A percentile compares a stretch with the other conserved stretches of the same genome.
Conservation (phyloP, 2,329 filamentous ascomycete genomes). For the Teratosphaeria gauchensis region DNA sequence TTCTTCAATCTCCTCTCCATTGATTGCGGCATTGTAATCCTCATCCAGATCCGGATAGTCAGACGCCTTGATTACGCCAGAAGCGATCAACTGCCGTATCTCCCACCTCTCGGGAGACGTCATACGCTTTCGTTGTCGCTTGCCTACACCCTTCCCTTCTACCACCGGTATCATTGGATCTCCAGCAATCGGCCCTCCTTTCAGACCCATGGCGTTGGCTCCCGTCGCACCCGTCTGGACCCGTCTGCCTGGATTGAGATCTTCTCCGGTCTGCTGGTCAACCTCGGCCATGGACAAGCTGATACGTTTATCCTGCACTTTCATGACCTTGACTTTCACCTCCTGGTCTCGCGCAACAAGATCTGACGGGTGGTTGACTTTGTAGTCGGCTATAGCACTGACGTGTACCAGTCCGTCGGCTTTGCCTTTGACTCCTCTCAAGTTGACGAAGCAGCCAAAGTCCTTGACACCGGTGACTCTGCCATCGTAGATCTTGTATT, state of each 20-base stretch:
- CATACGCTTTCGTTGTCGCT: slow-evolving; percentile 75
- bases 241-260: slow-evolving; percentile 66
- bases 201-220: slow-evolving; percentile 77
- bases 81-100: slow-evolving; percentile 90
- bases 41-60: slow-evolving; percentile 94
- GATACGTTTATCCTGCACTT: slow-evolving; percentile 70
- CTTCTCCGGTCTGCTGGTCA: slow-evolving; percentile 77
- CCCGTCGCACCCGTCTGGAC: slow-evolving; percentile 79
- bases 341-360: slow-evolving; percentile 68
- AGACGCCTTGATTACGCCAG: slow-evolving; percentile 81
- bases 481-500: slow-evolving; percentile 84
- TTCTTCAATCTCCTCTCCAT: slow-evolving; percentile 79
- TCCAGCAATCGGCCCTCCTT: slow-evolving; percentile 43
- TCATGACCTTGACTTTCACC: slow-evolving; percentile 88
- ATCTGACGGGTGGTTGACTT: slow-evolving; percentile 88
- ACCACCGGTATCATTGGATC: slow-evolving; percentile 52
- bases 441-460: slow-evolving; percentile 89
- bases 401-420: slow-evolving; percentile 91
- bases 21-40: slow-evolving; percentile 80
- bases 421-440: slow-evolving; percentile 78
- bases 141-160: slow-evolving; percentile 40
- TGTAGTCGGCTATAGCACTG: slow-evolving; percentile 74
- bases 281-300: slow-evolving; percentile 96
- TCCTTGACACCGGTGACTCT: slow-evolving; percentile 88
- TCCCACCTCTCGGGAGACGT: slow-evolving; percentile 97